Evolutionary conservation across 306 rosid species (phyloP), one percentile per base, ranked within the genome.

Genomic region (Pterocarpus santalinus): DNA sequence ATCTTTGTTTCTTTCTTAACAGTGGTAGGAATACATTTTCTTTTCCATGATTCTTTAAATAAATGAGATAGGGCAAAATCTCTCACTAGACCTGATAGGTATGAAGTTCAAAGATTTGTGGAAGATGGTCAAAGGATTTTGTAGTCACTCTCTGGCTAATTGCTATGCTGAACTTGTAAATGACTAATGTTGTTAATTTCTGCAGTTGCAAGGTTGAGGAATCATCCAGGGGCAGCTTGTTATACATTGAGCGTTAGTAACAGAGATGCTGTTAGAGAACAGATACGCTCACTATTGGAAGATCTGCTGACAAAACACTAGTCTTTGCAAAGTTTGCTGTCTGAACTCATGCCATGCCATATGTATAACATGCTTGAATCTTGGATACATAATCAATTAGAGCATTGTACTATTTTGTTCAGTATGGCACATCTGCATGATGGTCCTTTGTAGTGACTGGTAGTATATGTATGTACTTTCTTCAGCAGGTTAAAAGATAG

Each of bases 171-270:
- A 63, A 77, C 15, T 53, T 57, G 73, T 63, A 46, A 43, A 36
- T 78, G 77, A 82, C 28, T 75, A 15, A 49, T 36, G 43, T 30
- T 51, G 78, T 66, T 63, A 28, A 61, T 76, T 78, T 80, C 17
- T 69, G 85, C 94, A 92, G 98, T 94, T 86, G 94, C 94, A 32
- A 89, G 92, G 85, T 77, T 92, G 86, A 87, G 88, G 84, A 92
- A 91, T 83, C 90, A 89, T 82, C 85, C 89, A 2, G 91, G 91
- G 58, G 92, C 94, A 79, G 81, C 87, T 35, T 77, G 85, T 73
- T 88, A 84, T 69, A 90, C 94, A 7, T 80, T 94, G 89, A 86
- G 70, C 46, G 65, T 85, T 65, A 82, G 86, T 55, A 92, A 94
- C 77, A 88, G 94, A 80, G 94, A 88, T 87, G 89, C 85, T 75